Evolutionary conservation across 148 eudicot species (phyloP), one percentile per base, ranked within the genome.

Genomic region (Silene conica): DNA sequence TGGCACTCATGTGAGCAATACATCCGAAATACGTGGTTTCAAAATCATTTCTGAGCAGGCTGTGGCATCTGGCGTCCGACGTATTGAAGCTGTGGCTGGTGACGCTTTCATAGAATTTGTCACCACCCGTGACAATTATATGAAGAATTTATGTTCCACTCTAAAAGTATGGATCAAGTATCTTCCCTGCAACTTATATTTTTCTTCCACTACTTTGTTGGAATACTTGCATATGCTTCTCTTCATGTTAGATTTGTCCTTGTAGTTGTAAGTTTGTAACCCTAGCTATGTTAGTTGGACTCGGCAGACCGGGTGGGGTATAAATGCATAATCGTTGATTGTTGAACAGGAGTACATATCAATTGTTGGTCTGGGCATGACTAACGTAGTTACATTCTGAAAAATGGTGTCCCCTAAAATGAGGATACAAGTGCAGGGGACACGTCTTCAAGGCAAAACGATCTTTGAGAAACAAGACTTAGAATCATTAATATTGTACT

Each of bases 1-100:
- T 56, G 99, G 99, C 57, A 95, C 99, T 63, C 99, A 95, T 81
- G 99, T 95, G 77, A 81, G 83, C 74, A 90, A 84, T 70, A 95
- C 97, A 71, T 86, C 89, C 74, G 97, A 92, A 75, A 89, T 96
- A 73, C 96, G 97, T 50, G 99, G 99, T n/a, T 92, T 95, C 85
- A 92, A 85, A 73, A 86, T 92, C 75, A 92, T 92, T 64, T 96
- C 99, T 5, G 97, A 90, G 77, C 99, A 92, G 81, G 99, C 96
- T 16, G 83, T 96, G 65, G 96, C 97, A 70, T 96, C 99, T 63
- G 99, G 99, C 34, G 79, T 87, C 41, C 86, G 99, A 64, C 99
- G 99, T 67, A 92, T 96, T 77, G 99, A 96, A 89, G 99, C 99
- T 68, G 97, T 96, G 62, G 99, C 99, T 64, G 99, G 97, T 61